phyloP scores from a whole-genome alignment of 1,284 basidiomycete genomes.

The Xanthoconium separans region DNA sequence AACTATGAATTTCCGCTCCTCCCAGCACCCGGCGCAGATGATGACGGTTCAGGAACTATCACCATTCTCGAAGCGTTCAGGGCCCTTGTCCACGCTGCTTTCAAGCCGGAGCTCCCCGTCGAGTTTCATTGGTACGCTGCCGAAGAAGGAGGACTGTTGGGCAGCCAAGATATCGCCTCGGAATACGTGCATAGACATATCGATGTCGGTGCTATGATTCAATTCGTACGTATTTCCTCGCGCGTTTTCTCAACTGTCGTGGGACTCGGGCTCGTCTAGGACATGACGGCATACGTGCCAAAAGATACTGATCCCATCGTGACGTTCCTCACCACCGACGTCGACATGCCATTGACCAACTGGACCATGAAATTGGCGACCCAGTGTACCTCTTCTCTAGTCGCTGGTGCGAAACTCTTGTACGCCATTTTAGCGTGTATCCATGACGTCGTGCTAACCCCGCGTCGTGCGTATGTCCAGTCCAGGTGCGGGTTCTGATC shows the following conservation, averaged over 20 bases:
- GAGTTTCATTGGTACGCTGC: conserved; percentile 96
- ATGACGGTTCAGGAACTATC: conserved; percentile 88
- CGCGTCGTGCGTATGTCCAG: conserved; percentile 1
- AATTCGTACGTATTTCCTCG: conserved; percentile 42
- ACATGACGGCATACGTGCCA: conserved; percentile 97
- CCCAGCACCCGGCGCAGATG: conserved; percentile 59
- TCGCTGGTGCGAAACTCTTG: conserved; percentile 14
- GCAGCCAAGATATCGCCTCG: conserved; percentile 85
- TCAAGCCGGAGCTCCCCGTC: conserved; percentile 73
- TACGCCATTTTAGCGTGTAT: conserved; percentile 1
- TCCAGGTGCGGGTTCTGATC: conserved; percentile 18
- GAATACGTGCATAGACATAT: conserved; percentile 65
- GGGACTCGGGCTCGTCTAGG: conserved; percentile 47
- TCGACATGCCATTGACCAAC: conserved; percentile 16
- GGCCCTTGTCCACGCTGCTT: conserved; percentile 73
- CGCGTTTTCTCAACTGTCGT: too few relatives aligned
- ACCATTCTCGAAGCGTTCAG: conserved; percentile 89
- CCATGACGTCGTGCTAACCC: not conserved
- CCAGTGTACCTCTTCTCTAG: conserved; percentile 14
- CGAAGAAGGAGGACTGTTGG: conserved; percentile 90
- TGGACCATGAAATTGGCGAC: conserved; percentile 12
- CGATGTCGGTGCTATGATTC: conserved; percentile 85
- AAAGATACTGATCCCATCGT: conserved; percentile 82
- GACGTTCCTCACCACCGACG: conserved; percentile 68
- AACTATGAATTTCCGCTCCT: conserved; percentile 34